Conservation (phyloP, 495 filamentous ascomycete genomes). For the Beverwykella pulmonaria region DNA sequence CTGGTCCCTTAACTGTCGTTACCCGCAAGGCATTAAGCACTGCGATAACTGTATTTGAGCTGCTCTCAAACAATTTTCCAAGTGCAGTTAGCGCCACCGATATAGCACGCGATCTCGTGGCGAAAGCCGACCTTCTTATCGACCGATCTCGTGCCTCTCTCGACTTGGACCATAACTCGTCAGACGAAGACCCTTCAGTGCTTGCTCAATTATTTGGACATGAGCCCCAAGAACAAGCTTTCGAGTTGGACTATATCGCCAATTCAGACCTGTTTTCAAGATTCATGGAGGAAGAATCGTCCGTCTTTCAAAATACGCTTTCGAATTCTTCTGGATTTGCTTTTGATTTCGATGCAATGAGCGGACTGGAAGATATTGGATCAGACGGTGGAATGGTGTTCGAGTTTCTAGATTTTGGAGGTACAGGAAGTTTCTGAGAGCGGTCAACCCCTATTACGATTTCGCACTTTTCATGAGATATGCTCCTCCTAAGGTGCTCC, state of each 20-base stretch:
- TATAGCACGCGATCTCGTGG: constrained; percentile 44
- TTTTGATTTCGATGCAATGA: constrained; percentile 9
- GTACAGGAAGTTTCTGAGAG: background rate
- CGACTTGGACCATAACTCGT: background rate
- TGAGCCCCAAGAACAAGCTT: background rate
- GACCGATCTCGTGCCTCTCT: constrained; percentile 7
- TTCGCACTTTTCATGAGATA: no score
- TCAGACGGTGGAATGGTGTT: constrained; percentile 4
- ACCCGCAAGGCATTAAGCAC: constrained; percentile 49
- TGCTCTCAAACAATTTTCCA: constrained; percentile 49
- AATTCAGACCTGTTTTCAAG: background rate
- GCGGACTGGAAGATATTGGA: background rate
- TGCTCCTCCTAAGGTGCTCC: no score
- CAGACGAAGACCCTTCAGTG: background rate
- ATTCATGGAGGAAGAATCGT: background rate
- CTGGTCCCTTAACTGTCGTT: constrained; percentile 29
- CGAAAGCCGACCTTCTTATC: constrained; percentile 42
- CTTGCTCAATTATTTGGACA: background rate
- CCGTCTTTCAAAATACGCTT: constrained; percentile 9
- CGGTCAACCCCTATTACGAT: no score
- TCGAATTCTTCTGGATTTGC: constrained; percentile 4
- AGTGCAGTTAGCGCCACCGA: constrained; percentile 50
- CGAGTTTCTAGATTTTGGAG: constrained; percentile 16
- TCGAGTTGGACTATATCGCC: background rate
- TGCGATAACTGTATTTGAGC: constrained; percentile 52